Conservation (phyloP, 441 rosid genomes). For the Pelargonium fulgidum region DNA sequence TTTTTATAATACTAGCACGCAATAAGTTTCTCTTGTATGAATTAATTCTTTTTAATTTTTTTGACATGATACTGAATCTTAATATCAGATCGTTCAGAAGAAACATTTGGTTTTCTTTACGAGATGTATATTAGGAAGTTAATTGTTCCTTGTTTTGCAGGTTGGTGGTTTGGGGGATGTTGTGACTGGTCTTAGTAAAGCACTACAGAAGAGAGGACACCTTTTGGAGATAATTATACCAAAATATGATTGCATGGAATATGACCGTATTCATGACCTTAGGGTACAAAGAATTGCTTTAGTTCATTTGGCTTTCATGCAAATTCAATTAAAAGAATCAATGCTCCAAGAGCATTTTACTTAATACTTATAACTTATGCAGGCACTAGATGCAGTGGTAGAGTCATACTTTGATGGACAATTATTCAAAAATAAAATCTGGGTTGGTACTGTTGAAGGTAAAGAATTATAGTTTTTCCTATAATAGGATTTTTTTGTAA, state of each 20-base stretch:
- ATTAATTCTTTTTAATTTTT: no score
- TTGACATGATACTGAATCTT: no score
- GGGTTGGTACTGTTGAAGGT: conserved; percentile 96
- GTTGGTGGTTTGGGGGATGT: conserved; percentile 99
- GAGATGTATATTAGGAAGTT: no score
- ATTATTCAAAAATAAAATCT: conserved; percentile 71
- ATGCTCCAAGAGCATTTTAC: background rate
- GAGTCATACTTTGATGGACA: conserved; percentile 84
- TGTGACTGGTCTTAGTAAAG: conserved; percentile 85
- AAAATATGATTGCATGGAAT: conserved; percentile 92
- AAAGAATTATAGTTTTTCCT: background rate
- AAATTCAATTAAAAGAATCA: no score
- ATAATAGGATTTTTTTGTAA: conserved; percentile 14
- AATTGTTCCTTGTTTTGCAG: conserved; percentile 27
- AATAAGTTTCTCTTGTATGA: no score
- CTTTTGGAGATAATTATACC: conserved; percentile 89
- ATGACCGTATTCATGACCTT: conserved; percentile 59
- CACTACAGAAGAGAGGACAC: conserved; percentile 88
- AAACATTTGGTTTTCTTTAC: no score
- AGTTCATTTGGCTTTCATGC: background rate
- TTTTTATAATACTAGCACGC: no score
- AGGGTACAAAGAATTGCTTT: conserved; percentile 41
- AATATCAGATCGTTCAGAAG: no score
- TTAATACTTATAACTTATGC: conserved; percentile 22
- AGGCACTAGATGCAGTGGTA: conserved; percentile 72